These are phyloP conservation scores for Aspergillus aculeatus DNA, from an alignment of 2,329 filamentous ascomycete species.

Conservation along the genomic window DNA sequence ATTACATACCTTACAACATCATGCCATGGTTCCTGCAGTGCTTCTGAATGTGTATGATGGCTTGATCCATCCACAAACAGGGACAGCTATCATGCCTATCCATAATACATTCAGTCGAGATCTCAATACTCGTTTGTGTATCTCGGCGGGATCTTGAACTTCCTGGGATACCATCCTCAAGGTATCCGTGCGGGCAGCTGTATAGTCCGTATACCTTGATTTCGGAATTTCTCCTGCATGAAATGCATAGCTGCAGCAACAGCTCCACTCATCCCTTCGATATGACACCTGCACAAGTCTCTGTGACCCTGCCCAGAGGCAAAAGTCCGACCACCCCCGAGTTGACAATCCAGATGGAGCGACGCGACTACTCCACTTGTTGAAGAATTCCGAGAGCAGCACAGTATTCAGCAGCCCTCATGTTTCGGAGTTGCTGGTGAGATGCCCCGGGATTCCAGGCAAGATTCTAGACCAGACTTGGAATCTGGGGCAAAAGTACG, in stretches of 20 bases:
- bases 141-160: background rate
- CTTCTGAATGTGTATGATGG: too few species aligned
- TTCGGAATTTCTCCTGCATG: background rate
- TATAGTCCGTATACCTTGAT: too few species aligned
- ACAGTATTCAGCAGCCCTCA: background rate
- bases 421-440: background rate
- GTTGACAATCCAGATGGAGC: background rate
- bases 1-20: background rate
- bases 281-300: background rate
- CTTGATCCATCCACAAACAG: background rate
- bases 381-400: background rate
- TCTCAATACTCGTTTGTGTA: background rate
- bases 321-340: background rate
- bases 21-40: background rate
- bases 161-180: background rate
- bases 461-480: background rate
- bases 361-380: background rate
- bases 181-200: background rate
- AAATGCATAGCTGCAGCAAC: background rate
- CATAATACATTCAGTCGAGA: background rate
- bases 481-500: slow-evolving; percentile 1
- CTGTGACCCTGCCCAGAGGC: background rate
- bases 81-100: background rate
- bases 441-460: background rate
- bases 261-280: background rate